Evolutionary conservation across 2,329 filamentous ascomycete species (phyloP).

Genomic region (Emydomyces testavorans): DNA sequence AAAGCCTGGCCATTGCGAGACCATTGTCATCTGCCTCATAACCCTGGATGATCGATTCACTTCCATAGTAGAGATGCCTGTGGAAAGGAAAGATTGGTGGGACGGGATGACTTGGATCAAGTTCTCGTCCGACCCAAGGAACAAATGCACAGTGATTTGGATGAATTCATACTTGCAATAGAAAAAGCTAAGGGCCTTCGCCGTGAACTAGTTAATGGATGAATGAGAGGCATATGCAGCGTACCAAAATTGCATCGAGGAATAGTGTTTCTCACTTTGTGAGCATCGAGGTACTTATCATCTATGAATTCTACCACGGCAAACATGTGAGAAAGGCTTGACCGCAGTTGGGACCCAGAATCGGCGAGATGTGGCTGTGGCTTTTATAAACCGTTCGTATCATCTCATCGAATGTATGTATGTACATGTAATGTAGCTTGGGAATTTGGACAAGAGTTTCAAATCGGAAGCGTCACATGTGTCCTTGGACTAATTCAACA

Average conservation of each 20-base stretch:
- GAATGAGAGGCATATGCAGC: conserved; percentile 11
- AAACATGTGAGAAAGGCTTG: too few relatives aligned
- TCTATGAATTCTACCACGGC: too few relatives aligned
- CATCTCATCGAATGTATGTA: too few relatives aligned
- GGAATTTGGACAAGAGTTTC: too few relatives aligned
- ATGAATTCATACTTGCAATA: conserved; percentile 10
- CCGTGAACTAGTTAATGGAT: conserved; percentile 16
- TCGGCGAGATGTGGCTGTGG: too few relatives aligned
- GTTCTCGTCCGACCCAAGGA: conserved; percentile 1
- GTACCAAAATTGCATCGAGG: background rate
- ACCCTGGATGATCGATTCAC: conserved; percentile 16
- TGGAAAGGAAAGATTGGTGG: conserved; percentile 16
- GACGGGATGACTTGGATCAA: background rate
- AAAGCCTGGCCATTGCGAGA: conserved; percentile 17
- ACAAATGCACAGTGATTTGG: conserved; percentile 6
- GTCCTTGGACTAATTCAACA: too few relatives aligned
- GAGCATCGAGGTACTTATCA: conserved; percentile 12
- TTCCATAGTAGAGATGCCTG: conserved; percentile 15
- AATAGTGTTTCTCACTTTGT: conserved; percentile 11
- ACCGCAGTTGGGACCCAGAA: too few relatives aligned
- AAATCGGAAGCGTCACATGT: too few relatives aligned
- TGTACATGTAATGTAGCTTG: too few relatives aligned
- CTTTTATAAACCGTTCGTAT: too few relatives aligned
- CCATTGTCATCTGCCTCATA: conserved; percentile 16
- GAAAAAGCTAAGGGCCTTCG: conserved; percentile 15